These are phyloP conservation scores for Metschnikowia orientalis DNA, from an alignment of 805 yeast genomes.

Conservation along the genomic window DNA sequence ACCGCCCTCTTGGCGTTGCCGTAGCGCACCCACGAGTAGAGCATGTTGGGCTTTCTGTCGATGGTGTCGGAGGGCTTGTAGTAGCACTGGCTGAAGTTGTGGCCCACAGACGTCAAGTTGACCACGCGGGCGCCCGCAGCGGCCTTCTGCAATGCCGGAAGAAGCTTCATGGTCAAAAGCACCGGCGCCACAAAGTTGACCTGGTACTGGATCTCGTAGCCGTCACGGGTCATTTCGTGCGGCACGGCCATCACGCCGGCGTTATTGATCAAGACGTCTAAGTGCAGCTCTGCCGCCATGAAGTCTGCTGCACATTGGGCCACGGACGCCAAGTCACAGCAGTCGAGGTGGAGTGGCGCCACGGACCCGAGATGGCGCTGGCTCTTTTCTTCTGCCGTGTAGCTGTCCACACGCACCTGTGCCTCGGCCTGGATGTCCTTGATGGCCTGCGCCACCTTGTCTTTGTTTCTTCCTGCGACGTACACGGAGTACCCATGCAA, in stretches of 20 bases:
- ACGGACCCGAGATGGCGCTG: constrained; percentile 15
- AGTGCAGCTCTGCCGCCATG: constrained; percentile 20
- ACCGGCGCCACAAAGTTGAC: constrained; percentile 35
- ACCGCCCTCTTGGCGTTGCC: constrained; percentile 32
- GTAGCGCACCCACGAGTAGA: constrained; percentile 32
- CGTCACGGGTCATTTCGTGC: constrained; percentile 31
- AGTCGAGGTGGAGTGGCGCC: constrained; percentile 14
- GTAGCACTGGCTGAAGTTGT: constrained; percentile 22
- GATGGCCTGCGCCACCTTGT: constrained; percentile 31
- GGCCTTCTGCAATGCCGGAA: constrained; percentile 23
- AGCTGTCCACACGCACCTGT: constrained; percentile 20
- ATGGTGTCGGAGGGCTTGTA: constrained; percentile 24
- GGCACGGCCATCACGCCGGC: constrained; percentile 43
- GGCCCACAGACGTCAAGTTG: constrained; percentile 32
- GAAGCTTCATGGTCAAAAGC: constrained; percentile 28
- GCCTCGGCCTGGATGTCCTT: constrained; percentile 33
- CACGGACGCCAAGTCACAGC: constrained; percentile 16
- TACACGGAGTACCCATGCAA: constrained; percentile 38
- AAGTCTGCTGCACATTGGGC: constrained; percentile 22
- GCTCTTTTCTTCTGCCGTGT: constrained; percentile 25
- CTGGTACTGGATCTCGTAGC: constrained; percentile 39
- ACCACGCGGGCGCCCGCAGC: constrained; percentile 27
- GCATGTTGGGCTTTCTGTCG: constrained; percentile 22
- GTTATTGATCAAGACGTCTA: constrained; percentile 36
- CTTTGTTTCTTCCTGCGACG: constrained; percentile 33